Evolutionary conservation across 352 stramenopile species (phyloP), one percentile per base, ranked within the genome.

Genomic region (Globisporangium splendens): DNA sequence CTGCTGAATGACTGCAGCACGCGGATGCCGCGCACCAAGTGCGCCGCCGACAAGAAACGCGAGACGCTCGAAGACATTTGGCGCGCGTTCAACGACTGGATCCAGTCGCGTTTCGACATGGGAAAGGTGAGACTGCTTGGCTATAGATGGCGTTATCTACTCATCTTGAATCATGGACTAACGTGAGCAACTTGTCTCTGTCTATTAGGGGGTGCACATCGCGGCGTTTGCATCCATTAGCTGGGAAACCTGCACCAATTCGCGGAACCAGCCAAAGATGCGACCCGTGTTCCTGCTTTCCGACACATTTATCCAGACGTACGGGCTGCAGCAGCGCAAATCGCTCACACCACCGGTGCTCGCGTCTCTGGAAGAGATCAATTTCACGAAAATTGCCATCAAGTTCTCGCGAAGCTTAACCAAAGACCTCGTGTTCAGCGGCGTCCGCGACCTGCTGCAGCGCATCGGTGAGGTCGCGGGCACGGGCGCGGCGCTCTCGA

Each of bases 351-450:
- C 62, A 1, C 57, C 65, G 7, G 61, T 73, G 12, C 56, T 89
- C 11, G 72, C 73, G 21, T 70, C 81, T n/a, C 72, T 86, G 18
- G 82, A 91, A 50, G 79, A 91, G 56, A 83, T 89, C 64, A 89
- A 89, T 54, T 89, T 89, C 56, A 89, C 77, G 28, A 91, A 91
- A 58, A 85, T 91, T 51, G 82, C 82, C 61, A 91, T 91, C 72
- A 91, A 89, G 53, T 92, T 83, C 56, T 90, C 79, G 17, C 71
- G 69, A 46, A 83, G 71, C 28, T 69, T 92, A 51, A 92, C 77
- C 15, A 92, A 92, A 39, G 82, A 90, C 62, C 59, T 85, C 17
- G 79, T 89, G 12, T 88, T 89, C 55, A 77, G 73, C 24, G 82
- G 75, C 39, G 65, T 89, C 31, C 73, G 82, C 13, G 82, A 92